phyloP scores from a whole-genome alignment of 345 rosid genomes.

The Lepidium didymum region DNA sequence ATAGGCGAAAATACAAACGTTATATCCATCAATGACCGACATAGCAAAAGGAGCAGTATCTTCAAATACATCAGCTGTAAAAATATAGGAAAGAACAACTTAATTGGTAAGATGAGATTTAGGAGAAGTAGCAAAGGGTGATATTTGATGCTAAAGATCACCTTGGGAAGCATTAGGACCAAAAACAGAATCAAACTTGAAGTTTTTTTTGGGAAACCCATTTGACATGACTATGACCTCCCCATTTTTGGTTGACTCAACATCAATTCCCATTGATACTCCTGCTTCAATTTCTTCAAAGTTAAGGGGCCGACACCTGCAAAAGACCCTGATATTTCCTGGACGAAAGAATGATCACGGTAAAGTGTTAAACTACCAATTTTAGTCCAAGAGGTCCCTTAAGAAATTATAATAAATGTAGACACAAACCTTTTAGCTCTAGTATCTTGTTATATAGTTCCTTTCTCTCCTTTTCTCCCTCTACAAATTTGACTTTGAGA shows the following conservation, averaged over 20 bases:
- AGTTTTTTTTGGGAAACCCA: constrained; percentile 72
- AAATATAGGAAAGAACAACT: not conserved
- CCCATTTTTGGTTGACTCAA: constrained; percentile 77
- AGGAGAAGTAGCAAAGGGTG: not conserved
- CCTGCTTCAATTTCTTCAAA: constrained; percentile 58
- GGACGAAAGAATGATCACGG: constrained; percentile 23
- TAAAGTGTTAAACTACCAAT: constrained; percentile 13
- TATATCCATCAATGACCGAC: constrained; percentile 93
- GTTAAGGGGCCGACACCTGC: constrained; percentile 88
- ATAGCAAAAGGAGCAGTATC: constrained; percentile 85
- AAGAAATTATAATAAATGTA: not conserved
- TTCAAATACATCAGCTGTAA: constrained; percentile 72
- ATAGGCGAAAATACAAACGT: constrained; percentile 90
- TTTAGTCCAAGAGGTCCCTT: not conserved
- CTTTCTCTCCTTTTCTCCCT: constrained; percentile 60
- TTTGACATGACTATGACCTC: constrained; percentile 72
- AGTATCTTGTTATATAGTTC: constrained; percentile 90
- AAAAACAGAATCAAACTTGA: constrained; percentile 85
- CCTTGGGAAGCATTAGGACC: constrained; percentile 90
- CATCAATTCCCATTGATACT: constrained; percentile 56
- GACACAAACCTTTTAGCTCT: constrained; percentile 75
- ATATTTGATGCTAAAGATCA: constrained; percentile 23
- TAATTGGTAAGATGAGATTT: not conserved
- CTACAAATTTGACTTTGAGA: constrained; percentile 56
- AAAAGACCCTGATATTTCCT: constrained; percentile 97